Evolutionary conservation across 2,329 filamentous ascomycete genomes (phyloP).

Genomic region (Nigrospora osmanthi): DNA sequence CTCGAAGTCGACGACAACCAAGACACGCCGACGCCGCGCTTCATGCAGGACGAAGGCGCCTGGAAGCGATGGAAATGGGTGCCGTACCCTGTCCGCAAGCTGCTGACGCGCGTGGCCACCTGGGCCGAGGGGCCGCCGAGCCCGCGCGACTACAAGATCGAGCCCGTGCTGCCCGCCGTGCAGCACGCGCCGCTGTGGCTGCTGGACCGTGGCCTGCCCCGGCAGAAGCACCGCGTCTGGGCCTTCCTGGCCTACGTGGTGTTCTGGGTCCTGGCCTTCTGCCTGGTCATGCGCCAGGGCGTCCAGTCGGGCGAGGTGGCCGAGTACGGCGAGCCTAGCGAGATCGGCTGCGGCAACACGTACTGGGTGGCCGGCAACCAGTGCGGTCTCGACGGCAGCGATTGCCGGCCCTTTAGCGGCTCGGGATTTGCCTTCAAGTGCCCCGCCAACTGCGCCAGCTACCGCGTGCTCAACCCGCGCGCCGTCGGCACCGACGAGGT

Average conservation of each 20-base stretch:
- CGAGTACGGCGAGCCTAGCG: constrained; percentile 58
- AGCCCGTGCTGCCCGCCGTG: constrained; percentile 54
- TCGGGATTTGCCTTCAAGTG: constrained; percentile 67
- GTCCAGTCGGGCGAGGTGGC: constrained; percentile 52
- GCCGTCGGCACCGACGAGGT: constrained; percentile 66
- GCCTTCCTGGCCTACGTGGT: constrained; percentile 53
- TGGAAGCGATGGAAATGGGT: constrained; percentile 51
- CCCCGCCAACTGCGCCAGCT: constrained; percentile 61
- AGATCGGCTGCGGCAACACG: constrained; percentile 58
- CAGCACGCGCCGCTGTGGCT: constrained; percentile 61
- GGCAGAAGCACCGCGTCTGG: constrained; percentile 47
- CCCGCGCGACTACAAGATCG: constrained; percentile 43
- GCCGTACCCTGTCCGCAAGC: constrained; percentile 45
- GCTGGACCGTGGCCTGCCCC: constrained; percentile 55
- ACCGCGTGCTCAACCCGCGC: constrained; percentile 60
- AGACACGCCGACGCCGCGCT: constrained; percentile 47
- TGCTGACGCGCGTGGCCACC: constrained; percentile 28
- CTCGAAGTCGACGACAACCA: constrained; percentile 40
- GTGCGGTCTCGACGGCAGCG: constrained; percentile 67
- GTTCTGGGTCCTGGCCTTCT: constrained; percentile 63
- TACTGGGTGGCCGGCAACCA: constrained; percentile 66
- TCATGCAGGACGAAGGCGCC: constrained; percentile 46
- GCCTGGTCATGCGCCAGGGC: constrained; percentile 59
- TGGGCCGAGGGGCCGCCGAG: constrained; percentile 52
- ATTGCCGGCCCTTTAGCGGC: constrained; percentile 68